Base-by-base conservation (phyloP, 306 rosid species). In the Vigna unguiculata region DNA sequence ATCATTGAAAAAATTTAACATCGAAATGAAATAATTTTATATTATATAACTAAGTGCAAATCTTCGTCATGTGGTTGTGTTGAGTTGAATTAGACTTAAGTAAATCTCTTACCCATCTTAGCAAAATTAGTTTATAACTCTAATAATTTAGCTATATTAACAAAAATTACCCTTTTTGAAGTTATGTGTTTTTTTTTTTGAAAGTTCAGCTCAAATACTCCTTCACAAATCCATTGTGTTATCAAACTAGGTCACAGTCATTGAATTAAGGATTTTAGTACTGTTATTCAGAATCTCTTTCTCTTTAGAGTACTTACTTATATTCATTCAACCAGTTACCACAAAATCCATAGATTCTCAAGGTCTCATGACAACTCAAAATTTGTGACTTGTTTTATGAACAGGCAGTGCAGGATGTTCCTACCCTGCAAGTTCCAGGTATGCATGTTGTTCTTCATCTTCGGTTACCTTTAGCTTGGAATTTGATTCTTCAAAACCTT, bases 371-470 rank as follows among this genome's bases (percentile, higher is more conserved):
- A 9, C 32, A 22, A 57, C 16, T 54, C 7, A 28, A 28, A 28
- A 28, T 28, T 40, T 24, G 0, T 32, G 4, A 2, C 24, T 17
- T 13, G 69, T 57, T 32, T 71, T 71, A 58, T 83, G 81, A 25
- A 58, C 90, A 92, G 97, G 97, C 49, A 1, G 25, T 38, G 11
- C 84, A 38, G 91, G 95, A 24, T 92, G 97, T 55, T 48, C 6
- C 51, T 90, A 47, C 82, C 95, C 97, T 57, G 66, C 92, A 9
- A 86, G 84, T 24, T 85, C 95, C 86, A 87, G 95, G 97, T 92
- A 82, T 79, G 81, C 6, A 32, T 32, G 32, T 49, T 38, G n/a
- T 3, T 55, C 4, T 57, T 57, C 63, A 24, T 57, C 9, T 21
- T 11, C n/a, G 13, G 36, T 22, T 57, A 9, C n/a, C 60, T 22